Conservation (phyloP, 2,329 filamentous ascomycete genomes). For the Exophiala xenobiotica region DNA sequence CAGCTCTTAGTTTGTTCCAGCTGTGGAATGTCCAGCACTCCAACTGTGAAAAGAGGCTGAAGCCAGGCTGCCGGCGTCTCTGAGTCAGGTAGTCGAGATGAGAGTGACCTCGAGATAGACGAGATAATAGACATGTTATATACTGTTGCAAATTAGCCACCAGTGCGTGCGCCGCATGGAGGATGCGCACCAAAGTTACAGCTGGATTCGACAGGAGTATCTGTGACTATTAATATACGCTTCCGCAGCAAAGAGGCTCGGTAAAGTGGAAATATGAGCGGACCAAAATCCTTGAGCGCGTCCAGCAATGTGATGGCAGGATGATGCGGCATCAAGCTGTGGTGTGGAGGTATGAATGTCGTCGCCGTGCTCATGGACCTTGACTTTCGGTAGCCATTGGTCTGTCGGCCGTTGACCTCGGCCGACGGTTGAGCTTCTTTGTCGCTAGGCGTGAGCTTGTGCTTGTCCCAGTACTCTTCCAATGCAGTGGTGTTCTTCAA, state of each 20-base stretch:
- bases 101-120: slow-evolving; percentile 75
- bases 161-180: slow-evolving; percentile 11
- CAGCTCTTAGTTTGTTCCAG: slow-evolving; percentile 64
- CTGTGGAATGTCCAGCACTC: slow-evolving; percentile 86
- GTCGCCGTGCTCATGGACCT: slow-evolving; percentile 45
- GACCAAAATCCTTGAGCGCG: slow-evolving; percentile 81
- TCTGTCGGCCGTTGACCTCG: slow-evolving; percentile 19
- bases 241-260: slow-evolving; percentile 82
- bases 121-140: slow-evolving; percentile 93
- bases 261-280: slow-evolving; percentile 86
- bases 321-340: slow-evolving; percentile 73
- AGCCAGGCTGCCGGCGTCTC: slow-evolving; percentile 64
- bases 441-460: slow-evolving; percentile 42
- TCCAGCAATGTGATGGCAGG: slow-evolving; percentile 79
- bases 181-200: slow-evolving; percentile 78
- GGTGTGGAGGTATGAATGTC: slow-evolving; percentile 41
- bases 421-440: slow-evolving; percentile 45
- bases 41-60: slow-evolving; percentile 85
- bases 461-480: slow-evolving; percentile 76
- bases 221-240: slow-evolving; percentile 80
- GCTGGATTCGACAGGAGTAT: slow-evolving; percentile 77
- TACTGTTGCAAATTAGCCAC: slow-evolving; percentile 53
- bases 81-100: slow-evolving; percentile 65
- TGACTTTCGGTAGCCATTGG: slow-evolving; percentile 34
- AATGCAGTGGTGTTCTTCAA: slow-evolving; percentile 62